Base-by-base conservation (phyloP, 1,284 basidiomycete species). In the Apiotrichum gracile region DNA sequence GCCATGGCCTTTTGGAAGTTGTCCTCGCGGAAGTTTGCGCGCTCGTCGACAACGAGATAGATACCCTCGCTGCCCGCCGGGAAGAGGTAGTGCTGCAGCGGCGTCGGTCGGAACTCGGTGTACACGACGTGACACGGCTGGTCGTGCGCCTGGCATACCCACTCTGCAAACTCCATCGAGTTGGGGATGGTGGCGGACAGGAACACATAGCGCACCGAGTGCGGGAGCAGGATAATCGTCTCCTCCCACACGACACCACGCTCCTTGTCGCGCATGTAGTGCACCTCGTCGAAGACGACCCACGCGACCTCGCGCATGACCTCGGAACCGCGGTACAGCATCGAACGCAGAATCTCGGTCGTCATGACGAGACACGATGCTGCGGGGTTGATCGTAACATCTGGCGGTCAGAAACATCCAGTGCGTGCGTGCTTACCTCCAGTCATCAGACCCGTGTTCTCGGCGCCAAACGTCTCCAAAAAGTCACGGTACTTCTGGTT, bases 181-280 rank as follows among this genome's bases (percentile, higher is more conserved):
- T 99, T 98, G 35, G 96, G 96, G 56, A 99, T 98, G 25, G 96
- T 99, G 51, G 96, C 94, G n/a, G 96, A 99, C 35, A 98, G 85
- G 78, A 99, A 98, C 59, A 98, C 96, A 71, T 97, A 96, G 74
- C 88, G 91, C 54, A 98, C 94, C 24, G 85, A 86, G 73, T 97
- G 90, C 4, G 96, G 94, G 9, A 99, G 83, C 0, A 99, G 83
- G 63, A 98, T 98, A 72, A 98, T 97, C 0, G 96, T 97, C 65
- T 83, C 82, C 68, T 83, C 81, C 96, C 81, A 82, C 16, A 83
- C 81, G 24, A 83, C 81, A 56, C 81, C 81, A 51, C 81, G 78
- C 65, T 82, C 75, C 73, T 93, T 92, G 80, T 98, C 96, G 61
- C 96, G 87, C 96, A 98, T 98, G 77, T 98, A 99, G 75, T 99